Evolutionary conservation across 192 early-diverging fungal species (phyloP).

Genomic region (Linnemannia elongata): DNA sequence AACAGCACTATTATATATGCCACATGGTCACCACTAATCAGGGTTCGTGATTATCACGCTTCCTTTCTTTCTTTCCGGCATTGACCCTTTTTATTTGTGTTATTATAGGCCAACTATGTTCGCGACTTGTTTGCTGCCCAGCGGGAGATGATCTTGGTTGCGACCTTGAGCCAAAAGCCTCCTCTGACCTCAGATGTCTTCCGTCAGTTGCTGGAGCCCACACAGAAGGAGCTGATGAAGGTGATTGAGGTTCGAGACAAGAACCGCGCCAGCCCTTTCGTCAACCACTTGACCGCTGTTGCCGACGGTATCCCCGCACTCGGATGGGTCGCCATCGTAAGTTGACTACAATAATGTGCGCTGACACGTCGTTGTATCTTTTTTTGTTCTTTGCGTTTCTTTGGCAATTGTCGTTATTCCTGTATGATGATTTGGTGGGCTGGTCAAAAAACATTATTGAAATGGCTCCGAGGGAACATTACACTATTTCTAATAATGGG

Average conservation of each 20-base stretch:
- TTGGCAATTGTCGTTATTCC: not conserved
- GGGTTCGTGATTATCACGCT: constrained; percentile 63
- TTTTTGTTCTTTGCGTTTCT: not conserved
- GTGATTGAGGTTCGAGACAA: constrained; percentile 80
- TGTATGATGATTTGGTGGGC: not conserved
- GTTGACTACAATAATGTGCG: constrained; percentile 11
- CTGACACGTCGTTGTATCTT: not conserved
- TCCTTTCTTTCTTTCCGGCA: constrained; percentile 2
- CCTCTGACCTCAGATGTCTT: constrained; percentile 67
- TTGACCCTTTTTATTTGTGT: not conserved
- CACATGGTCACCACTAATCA: constrained; percentile 60
- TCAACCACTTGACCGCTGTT: constrained; percentile 87
- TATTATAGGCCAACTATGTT: constrained; percentile 68
- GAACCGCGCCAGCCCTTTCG: constrained; percentile 80
- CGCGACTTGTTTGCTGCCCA: constrained; percentile 76
- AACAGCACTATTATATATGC: not conserved
- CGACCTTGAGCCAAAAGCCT: constrained; percentile 84
- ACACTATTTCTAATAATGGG: constrained; percentile 16
- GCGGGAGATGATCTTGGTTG: constrained; percentile 80
- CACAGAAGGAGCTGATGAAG: constrained; percentile 75
- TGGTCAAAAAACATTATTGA: not conserved
- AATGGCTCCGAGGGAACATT: constrained; percentile 2
- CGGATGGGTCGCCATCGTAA: constrained; percentile 90
- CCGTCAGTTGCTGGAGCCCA: constrained; percentile 74
- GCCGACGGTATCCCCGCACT: constrained; percentile 92